phyloP scores from a whole-genome alignment of 2,329 filamentous ascomycete genomes.

The Kalaharituber pfeilii region DNA sequence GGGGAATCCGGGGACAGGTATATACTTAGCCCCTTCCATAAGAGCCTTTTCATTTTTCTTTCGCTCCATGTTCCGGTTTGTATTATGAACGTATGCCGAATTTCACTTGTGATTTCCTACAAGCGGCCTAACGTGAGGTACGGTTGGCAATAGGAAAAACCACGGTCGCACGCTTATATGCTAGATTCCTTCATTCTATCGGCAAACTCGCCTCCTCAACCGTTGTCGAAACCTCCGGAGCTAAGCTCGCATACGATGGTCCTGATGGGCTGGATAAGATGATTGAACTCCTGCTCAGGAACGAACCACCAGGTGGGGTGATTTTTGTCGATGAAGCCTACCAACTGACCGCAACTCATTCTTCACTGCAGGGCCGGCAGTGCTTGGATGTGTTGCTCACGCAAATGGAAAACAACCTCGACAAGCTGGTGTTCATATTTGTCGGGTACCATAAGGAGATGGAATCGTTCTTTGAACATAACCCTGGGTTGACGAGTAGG shows the following conservation, averaged over 20 bases:
- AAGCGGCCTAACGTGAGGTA: too few species aligned
- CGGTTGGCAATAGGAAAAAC: slow-evolving; percentile 61
- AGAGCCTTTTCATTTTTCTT: neutral
- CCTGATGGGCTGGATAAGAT: slow-evolving; percentile 39
- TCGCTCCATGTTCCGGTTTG: too few species aligned
- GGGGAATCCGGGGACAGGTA: slow-evolving; percentile 60
- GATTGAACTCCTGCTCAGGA: slow-evolving; percentile 39
- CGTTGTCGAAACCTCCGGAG: slow-evolving; percentile 52
- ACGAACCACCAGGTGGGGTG: slow-evolving; percentile 46
- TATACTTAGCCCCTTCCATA: slow-evolving; percentile 18
- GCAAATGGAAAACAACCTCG: slow-evolving; percentile 53
- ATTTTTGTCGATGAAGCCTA: slow-evolving; percentile 69
- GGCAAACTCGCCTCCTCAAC: slow-evolving; percentile 31
- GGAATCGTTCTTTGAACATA: slow-evolving; percentile 60
- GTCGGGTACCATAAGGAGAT: slow-evolving; percentile 59
- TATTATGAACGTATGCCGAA: too few species aligned
- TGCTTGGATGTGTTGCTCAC: slow-evolving; percentile 55
- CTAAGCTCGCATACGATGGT: slow-evolving; percentile 45
- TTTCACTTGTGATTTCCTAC: too few species aligned
- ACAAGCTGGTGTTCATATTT: slow-evolving; percentile 53
- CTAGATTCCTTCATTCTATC: slow-evolving; percentile 38
- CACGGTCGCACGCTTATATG: slow-evolving; percentile 55
- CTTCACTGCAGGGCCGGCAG: slow-evolving; percentile 34
- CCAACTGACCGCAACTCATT: slow-evolving; percentile 37
- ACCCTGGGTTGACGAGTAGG: slow-evolving; percentile 51